These are phyloP conservation scores for Phytophthora pistaciae DNA, from an alignment of 352 stramenopile species.

Conservation along the genomic window DNA sequence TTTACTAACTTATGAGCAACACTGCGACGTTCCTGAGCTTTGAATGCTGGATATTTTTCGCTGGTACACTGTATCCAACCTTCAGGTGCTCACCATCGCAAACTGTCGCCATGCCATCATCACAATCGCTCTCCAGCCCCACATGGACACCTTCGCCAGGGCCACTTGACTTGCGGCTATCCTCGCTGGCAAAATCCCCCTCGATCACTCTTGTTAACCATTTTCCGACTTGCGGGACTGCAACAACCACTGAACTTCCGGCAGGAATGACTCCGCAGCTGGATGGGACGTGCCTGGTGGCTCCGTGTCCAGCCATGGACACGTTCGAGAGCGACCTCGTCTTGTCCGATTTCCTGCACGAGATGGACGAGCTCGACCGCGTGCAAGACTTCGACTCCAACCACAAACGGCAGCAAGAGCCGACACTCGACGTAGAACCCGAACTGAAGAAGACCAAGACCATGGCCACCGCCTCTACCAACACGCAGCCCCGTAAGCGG, in stretches of 20 bases:
- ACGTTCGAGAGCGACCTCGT: conserved; percentile 24
- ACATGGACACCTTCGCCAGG: not conserved
- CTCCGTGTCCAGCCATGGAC: not conserved
- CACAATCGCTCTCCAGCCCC: conserved; percentile 8
- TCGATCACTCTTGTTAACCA: conserved; percentile 11
- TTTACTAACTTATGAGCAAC: not conserved
- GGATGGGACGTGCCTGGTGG: not conserved
- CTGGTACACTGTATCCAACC: conserved; percentile 4
- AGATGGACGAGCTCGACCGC: conserved; percentile 26
- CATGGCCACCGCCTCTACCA: not conserved
- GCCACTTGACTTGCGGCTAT: not conserved
- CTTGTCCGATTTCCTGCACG: conserved; percentile 25
- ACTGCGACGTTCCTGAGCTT: not conserved
- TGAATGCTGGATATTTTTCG: conserved; percentile 19
- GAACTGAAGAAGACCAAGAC: conserved; percentile 10
- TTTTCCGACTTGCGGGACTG: conserved; percentile 31
- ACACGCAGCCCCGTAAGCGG: conserved; percentile 1
- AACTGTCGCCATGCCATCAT: conserved; percentile 12
- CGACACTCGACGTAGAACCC: not conserved
- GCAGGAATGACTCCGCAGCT: conserved; percentile 11
- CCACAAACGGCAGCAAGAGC: not conserved
- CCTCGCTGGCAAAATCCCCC: not conserved
- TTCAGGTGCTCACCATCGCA: conserved; percentile 9
- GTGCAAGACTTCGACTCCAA: not conserved
- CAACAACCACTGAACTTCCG: not conserved